These are phyloP conservation scores for Biscutella auriculata DNA, from an alignment of 441 rosid genomes.

Conservation along the genomic window DNA sequence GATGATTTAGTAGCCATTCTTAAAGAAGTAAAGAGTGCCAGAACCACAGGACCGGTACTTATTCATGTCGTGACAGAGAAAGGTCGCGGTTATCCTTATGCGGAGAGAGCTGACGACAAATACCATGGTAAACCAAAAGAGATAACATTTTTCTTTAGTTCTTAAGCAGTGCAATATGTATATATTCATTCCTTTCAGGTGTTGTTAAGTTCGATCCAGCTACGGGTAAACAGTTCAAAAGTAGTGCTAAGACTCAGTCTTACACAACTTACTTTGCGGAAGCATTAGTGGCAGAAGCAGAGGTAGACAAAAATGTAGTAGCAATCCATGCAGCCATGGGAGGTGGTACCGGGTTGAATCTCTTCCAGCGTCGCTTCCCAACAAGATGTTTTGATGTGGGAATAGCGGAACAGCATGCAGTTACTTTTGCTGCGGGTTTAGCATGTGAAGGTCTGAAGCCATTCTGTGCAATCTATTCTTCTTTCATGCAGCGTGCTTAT, in stretches of 20 bases:
- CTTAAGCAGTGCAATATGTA: not conserved
- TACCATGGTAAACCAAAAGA: slow-evolving; percentile 59
- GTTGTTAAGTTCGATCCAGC: slow-evolving; percentile 85
- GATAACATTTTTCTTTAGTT: not conserved
- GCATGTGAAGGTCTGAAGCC: slow-evolving; percentile 91
- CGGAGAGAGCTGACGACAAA: slow-evolving; percentile 87
- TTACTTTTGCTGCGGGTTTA: slow-evolving; percentile 90
- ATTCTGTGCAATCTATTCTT: slow-evolving; percentile 80
- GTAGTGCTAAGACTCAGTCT: slow-evolving; percentile 45
- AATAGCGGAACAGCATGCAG: slow-evolving; percentile 91
- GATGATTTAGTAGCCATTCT: slow-evolving; percentile 77
- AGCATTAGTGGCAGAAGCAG: slow-evolving; percentile 85
- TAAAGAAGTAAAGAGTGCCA: slow-evolving; percentile 82
- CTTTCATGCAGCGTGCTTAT: slow-evolving; percentile 91
- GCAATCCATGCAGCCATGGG: slow-evolving; percentile 99
- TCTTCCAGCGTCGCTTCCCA: slow-evolving; percentile 76
- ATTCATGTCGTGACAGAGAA: slow-evolving; percentile 93
- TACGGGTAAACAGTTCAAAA: slow-evolving; percentile 85
- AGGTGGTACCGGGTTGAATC: slow-evolving; percentile 85
- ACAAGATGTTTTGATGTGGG: slow-evolving; percentile 84
- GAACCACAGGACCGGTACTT: slow-evolving; percentile 80
- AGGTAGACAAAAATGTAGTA: slow-evolving; percentile 63
- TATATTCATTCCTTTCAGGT: slow-evolving; percentile 32
- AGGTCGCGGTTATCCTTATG: slow-evolving; percentile 97
- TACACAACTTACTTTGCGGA: slow-evolving; percentile 84